A percentile compares a stretch with the other conserved stretches of the same genome.
These are phyloP conservation scores for Amesomyces nigricolor DNA, from an alignment of 2,329 filamentous ascomycete genomes.

Conservation along the genomic window DNA sequence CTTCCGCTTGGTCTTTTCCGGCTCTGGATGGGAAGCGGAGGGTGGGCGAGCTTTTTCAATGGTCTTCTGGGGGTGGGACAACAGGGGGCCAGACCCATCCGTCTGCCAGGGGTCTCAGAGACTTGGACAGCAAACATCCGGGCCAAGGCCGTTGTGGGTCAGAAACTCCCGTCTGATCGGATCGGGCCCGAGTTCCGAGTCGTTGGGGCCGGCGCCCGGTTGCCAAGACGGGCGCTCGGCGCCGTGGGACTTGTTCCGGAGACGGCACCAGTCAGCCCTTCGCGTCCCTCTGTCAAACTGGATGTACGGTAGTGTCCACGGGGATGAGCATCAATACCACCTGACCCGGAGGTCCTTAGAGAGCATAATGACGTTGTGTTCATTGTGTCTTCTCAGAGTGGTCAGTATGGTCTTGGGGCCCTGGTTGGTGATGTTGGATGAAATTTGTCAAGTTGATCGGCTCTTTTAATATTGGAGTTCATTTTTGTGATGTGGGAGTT, in stretches of 20 bases:
- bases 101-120: background rate
- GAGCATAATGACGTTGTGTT: no score
- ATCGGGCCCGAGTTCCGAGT: background rate
- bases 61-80: background rate
- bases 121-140: background rate
- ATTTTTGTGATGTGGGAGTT: no score
- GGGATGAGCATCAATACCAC: no score
- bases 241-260: no score
- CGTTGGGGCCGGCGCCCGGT: background rate
- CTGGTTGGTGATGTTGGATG: background rate
- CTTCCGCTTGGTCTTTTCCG: background rate
- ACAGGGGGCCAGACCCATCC: conserved; percentile 2
- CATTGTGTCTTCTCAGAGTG: no score
- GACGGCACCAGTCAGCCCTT: no score
- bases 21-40: background rate
- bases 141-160: conserved; percentile 8
- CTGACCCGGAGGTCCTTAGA: no score
- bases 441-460: no score
- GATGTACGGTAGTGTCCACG: no score
- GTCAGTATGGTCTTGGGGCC: no score
- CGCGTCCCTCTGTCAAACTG: no score
- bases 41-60: conserved; percentile 1
- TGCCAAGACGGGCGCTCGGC: background rate
- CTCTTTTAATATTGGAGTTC: no score
- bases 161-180: background rate